These are phyloP conservation scores for Plasmodium falciparum DNA, from an alignment of 169 alveolate species.

Conservation along the genomic window DNA sequence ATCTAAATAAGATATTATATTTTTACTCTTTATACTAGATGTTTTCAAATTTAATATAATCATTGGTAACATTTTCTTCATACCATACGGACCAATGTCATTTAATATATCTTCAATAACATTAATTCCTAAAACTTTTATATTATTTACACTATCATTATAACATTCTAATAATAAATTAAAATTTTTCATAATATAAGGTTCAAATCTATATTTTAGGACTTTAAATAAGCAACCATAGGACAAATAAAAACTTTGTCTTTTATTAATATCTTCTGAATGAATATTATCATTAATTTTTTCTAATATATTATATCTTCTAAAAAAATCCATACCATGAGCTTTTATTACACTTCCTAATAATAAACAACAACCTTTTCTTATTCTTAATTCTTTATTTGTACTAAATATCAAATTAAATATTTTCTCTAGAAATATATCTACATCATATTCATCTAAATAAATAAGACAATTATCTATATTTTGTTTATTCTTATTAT, in stretches of 20 bases:
- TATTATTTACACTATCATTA: conserved; percentile 72
- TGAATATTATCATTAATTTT: conserved; percentile 41
- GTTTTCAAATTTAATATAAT: conserved; percentile 32
- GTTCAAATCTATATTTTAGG: conserved; percentile 64
- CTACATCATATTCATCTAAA: conserved; percentile 50
- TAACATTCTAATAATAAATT: conserved; percentile 72
- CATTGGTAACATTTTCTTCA: conserved; percentile 56
- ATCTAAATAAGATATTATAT: conserved; percentile 61
- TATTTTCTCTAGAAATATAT: conserved; percentile 28
- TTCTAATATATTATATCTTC: conserved; percentile 31
- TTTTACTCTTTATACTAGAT: conserved; percentile 39
- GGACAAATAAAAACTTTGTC: conserved; percentile 71
- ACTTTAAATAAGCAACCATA: conserved; percentile 75
- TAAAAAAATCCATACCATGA: conserved; percentile 60
- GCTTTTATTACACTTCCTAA: conserved; percentile 74
- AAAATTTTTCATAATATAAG: conserved; percentile 58
- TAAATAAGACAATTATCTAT: conserved; percentile 21
- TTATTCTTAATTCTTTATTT: conserved; percentile 58
- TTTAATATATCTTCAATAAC: conserved; percentile 66
- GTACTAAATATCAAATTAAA: conserved; percentile 23
- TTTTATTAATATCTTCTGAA: conserved; percentile 65
- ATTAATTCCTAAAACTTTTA: conserved; percentile 66
- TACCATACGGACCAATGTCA: conserved; percentile 50
- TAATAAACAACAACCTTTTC: conserved; percentile 72
- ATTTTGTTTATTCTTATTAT: background rate